phyloP scores from a whole-genome alignment of 495 filamentous ascomycete genomes.

The Chaetomidium leptoderma region DNA sequence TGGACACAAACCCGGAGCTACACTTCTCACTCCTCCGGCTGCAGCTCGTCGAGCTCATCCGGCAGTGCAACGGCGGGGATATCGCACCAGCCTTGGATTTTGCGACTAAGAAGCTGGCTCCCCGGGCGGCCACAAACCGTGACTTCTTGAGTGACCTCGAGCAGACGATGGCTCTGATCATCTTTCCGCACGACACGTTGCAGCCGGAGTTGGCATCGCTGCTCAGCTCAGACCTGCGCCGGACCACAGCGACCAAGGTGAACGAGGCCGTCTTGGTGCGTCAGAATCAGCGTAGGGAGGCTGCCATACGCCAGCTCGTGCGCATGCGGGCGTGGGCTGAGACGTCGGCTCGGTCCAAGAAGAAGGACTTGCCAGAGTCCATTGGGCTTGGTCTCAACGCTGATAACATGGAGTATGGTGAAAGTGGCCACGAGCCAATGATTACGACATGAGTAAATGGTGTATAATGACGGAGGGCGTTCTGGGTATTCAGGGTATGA shows the following conservation, averaged over 20 bases:
- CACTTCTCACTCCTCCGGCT: conserved; percentile 89
- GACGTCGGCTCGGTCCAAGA: conserved; percentile 64
- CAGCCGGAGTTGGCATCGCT: conserved; percentile 69
- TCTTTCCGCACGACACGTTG: conserved; percentile 71
- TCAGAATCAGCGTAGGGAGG: conserved; percentile 67
- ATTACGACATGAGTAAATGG: conserved; percentile 44
- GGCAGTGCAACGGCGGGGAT: conserved; percentile 67
- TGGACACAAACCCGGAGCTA: conserved; percentile 77
- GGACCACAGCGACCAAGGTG: conserved; percentile 72
- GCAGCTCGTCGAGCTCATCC: conserved; percentile 91
- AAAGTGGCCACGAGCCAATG: conserved; percentile 57
- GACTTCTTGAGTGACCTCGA: conserved; percentile 86
- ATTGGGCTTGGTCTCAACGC: conserved; percentile 66
- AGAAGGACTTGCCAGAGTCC: conserved; percentile 66
- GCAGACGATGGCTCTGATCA: conserved; percentile 84
- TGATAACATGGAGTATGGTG: conserved; percentile 33
- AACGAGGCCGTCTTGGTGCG: conserved; percentile 79
- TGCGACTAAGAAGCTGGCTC: conserved; percentile 79
- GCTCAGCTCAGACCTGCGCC: conserved; percentile 75
- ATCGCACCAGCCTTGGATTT: conserved; percentile 81
- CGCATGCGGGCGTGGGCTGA: conserved; percentile 84
- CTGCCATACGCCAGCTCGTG: conserved; percentile 73
- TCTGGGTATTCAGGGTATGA: not conserved
- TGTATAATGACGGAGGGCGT: conserved; percentile 7
- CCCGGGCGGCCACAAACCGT: conserved; percentile 74